A percentile compares a stretch with the other conserved stretches of the same genome.
phyloP scores from a whole-genome alignment of 768 basidiomycete genomes.

The Agaricus blazei region DNA sequence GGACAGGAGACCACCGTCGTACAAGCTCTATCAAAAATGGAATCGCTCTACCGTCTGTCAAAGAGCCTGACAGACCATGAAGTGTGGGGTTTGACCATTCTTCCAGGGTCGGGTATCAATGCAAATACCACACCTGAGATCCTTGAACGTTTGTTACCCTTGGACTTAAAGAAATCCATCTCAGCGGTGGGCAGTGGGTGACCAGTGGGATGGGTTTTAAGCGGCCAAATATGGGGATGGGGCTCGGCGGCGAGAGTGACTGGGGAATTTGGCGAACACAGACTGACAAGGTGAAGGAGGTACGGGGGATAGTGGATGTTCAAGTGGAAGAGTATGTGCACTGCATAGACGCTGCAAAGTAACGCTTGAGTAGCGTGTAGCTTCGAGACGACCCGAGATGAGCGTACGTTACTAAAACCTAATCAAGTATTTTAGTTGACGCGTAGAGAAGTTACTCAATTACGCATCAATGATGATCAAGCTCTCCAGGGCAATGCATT shows the following conservation, averaged over 20 bases:
- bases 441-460: not conserved
- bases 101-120: constrained; percentile 78
- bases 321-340: constrained; percentile 21
- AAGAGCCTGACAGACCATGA: constrained; percentile 31
- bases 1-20: constrained; percentile 45
- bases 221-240: constrained; percentile 66
- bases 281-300: constrained; percentile 43
- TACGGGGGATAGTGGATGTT: constrained; percentile 43
- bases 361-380: not conserved
- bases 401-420: not conserved
- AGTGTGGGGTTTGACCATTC: constrained; percentile 41
- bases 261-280: constrained; percentile 70
- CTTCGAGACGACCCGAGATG: not conserved
- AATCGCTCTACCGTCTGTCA: constrained; percentile 32
- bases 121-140: constrained; percentile 43
- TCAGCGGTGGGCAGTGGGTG: constrained; percentile 68
- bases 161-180: constrained; percentile 64
- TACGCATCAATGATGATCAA: not conserved
- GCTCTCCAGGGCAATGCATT: not conserved
- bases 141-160: constrained; percentile 46
- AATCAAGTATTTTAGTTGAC: not conserved
- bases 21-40: constrained; percentile 35
- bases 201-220: constrained; percentile 48
- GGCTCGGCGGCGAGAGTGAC: constrained; percentile 43
- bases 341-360: not conserved